Base-by-base conservation (phyloP, 495 filamentous ascomycete species). In the Lindgomyces ingoldianus region DNA sequence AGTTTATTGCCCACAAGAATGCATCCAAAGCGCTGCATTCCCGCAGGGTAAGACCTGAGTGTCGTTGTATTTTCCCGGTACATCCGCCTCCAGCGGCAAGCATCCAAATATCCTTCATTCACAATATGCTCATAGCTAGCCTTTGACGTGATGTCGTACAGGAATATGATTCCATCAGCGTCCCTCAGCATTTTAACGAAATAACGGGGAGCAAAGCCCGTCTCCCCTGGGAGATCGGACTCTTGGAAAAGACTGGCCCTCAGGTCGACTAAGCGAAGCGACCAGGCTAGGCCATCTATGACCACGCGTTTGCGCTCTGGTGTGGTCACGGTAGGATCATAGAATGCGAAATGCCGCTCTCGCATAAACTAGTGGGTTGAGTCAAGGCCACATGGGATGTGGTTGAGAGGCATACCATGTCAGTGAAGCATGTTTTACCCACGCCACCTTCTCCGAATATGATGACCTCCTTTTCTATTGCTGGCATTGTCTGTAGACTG, bases 371-470 rank as follows among this genome's bases (percentile, higher is more conserved):
- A 29, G 14, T 16, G 18, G 10, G 24, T 26, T 22, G 39, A 48
- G 41, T 2, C 4, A 1, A 19, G 4, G 30, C 16, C 26, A 1
- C 12, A 29, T 24, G 45, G 44, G 19, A 22, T 10, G 10, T 21
- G 22, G 14, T 30, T 12, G 6, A 26, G 54, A 3, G 18, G n/a
- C 27, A 9, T 52, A 65, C 62, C 63, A 67, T 67, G 57, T 67
- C 64, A 6, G 19, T 49, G 50, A 67, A 61, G 45, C 64, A 67
- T 27, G 64, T 67, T 39, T 67, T 67, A 3, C 64, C 64, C 2
- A 62, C 57, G 12, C 42, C 49, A 11, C 56, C 26, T 36, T 67
- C 64, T 10, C 64, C 64, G 29, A 65, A 49, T 1, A 65, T 25
- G 1, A 60, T 36, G 39, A 60, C 47, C 19, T 46, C 30, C 45